These are phyloP conservation scores for Aspergillus pseudoviridinutans DNA, from an alignment of 2,329 filamentous ascomycete genomes.

Conservation along the genomic window DNA sequence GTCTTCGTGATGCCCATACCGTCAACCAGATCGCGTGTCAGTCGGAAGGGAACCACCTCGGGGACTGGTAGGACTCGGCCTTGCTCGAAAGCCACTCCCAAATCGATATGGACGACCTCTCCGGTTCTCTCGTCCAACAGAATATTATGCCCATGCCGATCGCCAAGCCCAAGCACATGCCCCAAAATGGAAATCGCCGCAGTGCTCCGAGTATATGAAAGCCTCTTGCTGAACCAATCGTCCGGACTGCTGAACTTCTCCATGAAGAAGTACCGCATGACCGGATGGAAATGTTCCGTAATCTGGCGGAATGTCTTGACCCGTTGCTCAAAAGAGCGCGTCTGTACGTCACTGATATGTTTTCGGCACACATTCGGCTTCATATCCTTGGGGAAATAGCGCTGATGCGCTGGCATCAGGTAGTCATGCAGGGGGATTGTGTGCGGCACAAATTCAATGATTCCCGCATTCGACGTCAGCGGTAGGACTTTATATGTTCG, in stretches of 20 bases:
- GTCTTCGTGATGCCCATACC: conserved; percentile 95
- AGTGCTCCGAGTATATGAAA: conserved; percentile 89
- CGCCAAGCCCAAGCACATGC: conserved; percentile 86
- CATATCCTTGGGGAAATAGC: conserved; percentile 79
- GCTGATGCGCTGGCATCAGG: conserved; percentile 82
- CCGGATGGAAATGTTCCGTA: conserved; percentile 78
- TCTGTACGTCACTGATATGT: conserved; percentile 70
- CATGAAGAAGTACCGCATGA: conserved; percentile 96
- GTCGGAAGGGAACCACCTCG: conserved; percentile 89
- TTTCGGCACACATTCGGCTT: conserved; percentile 73
- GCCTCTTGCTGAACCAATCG: conserved; percentile 86
- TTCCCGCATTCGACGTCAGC: conserved; percentile 74
- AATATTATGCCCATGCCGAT: conserved; percentile 96
- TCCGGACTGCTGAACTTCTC: conserved; percentile 91
- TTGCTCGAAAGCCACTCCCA: conserved; percentile 95
- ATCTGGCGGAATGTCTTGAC: conserved; percentile 74
- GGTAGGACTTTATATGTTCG: conserved; percentile 97
- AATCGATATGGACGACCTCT: conserved; percentile 93
- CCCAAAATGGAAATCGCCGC: conserved; percentile 94
- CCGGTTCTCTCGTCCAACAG: conserved; percentile 84
- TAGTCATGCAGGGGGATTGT: conserved; percentile 91
- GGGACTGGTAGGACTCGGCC: conserved; percentile 92
- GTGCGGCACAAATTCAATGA: conserved; percentile 96
- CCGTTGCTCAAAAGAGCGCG: conserved; percentile 64
- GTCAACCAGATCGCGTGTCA: conserved; percentile 92